Base-by-base conservation (phyloP, 176 grass and related monocot species). In the Ensete glaucum region DNA sequence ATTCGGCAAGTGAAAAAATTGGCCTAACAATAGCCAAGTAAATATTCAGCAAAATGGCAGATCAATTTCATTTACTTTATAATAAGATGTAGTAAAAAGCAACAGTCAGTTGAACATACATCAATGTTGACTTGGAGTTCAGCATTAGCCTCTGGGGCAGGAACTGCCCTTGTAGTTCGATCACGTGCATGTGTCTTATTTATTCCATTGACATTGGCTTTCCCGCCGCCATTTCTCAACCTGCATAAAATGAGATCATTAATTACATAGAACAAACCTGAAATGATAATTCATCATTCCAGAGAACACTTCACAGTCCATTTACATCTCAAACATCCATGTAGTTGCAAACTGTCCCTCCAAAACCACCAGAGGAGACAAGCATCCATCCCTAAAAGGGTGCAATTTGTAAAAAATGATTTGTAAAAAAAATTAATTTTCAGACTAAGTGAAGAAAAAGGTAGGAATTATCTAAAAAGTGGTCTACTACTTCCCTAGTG, bases 51-150 rank as follows among this genome's bases (percentile, higher is more conserved):
- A 43, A 13, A 68, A 68, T 68, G 34, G 34, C 34, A 43, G 34
- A 43, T 19, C 16, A 53, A 22, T 22, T 73, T 54, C 16, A 54
- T 52, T 54, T 25, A 54, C 9, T 54, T 54, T 54, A 1, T 21
- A 55, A 24, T 21, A 11, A 71, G 24, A 73, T 25, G n/a, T 10
- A 54, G 10, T 8, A 73, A 54, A 26, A 7, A 1, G 9, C 15
- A 53, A 73, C 21, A 74, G 52, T 17, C 9, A 53, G 24, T 53
- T 29, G 11, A 13, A 58, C 72, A 53, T 74, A 74, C 72, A 34
- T 74, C 72, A 55, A 74, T 25, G 53, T 74, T 74, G 22, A 43
- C 72, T 74, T 74, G 72, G 23, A 74, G 72, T 74, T 74, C 72
- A 7, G 72, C 72, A 57, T 74, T 74, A 74, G 52, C 72, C 72